Evolutionary conservation across 305 asterid genomes (phyloP), one percentile per base, ranked within the genome.

Genomic region (Coffea humblotiana): DNA sequence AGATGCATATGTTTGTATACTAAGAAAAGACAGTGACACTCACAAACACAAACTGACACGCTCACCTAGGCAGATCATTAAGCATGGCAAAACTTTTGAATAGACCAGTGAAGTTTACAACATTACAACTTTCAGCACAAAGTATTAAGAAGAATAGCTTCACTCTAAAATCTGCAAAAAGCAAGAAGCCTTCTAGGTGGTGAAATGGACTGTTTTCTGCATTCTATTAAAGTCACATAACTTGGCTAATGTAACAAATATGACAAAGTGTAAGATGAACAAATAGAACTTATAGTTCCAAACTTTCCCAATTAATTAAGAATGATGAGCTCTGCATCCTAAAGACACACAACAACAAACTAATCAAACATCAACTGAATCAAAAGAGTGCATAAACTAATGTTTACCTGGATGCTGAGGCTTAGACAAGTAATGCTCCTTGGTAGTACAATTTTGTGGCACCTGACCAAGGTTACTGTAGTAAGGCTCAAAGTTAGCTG

Each of bases 391-490:
- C 2, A 40, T 3, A 40, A 54, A 21, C 71, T 27, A 67, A 64
- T 56, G 66, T 78, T 84, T 92, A 94, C 98, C 98, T 87, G 86
- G 90, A 85, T 85, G 82, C 81, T 85, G 97, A 78, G 93, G 88
- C 88, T 85, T 91, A 77, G 77, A 80, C 79, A 88, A 79, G 87
- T 88, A 88, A 52, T 84, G 93, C 72, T 92, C 97, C 86, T 88
- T 89, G 82, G 80, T 64, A 83, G 95, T 82, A 72, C 86, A 80
- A 48, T 64, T 78, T 56, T 67, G 82, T 45, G 84, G 52, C 66
- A 82, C 68, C 48, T 82, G 89, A 77, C 87, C 78, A 70, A 81
- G 78, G 73, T 75, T 80, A 72, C 76, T 52, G 61, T 77, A 73
- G 69, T 83, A 71, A 78, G 85, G 81, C 74, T 78, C 84, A 49